These are phyloP conservation scores for Magnusiomyces suaveolens DNA, from an alignment of 1,139 yeast genomes.

Conservation along the genomic window DNA sequence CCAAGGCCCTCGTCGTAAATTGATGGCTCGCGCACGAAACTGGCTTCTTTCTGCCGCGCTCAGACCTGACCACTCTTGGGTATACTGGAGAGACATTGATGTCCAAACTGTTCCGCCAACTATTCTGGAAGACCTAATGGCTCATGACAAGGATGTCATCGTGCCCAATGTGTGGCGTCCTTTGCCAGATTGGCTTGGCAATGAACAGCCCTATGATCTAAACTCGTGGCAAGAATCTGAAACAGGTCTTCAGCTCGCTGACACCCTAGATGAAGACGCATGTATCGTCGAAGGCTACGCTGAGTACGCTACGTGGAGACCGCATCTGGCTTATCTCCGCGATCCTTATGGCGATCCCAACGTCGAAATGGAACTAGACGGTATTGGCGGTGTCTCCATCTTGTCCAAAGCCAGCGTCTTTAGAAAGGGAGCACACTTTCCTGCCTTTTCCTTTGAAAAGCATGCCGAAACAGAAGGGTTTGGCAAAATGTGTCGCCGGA, in stretches of 20 bases:
- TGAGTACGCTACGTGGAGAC: conserved; percentile 88
- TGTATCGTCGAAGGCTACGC: conserved; percentile 89
- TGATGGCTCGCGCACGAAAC: conserved; percentile 66
- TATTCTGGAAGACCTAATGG: conserved; percentile 56
- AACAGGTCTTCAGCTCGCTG: conserved; percentile 73
- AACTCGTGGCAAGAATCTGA: conserved; percentile 88
- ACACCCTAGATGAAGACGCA: conserved; percentile 70
- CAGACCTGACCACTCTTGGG: conserved; percentile 65
- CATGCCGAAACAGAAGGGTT: conserved; percentile 94
- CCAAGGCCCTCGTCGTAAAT: conserved; percentile 62
- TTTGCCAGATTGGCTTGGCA: conserved; percentile 90
- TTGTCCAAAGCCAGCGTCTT: conserved; percentile 72
- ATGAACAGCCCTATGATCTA: conserved; percentile 82
- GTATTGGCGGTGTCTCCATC: conserved; percentile 86
- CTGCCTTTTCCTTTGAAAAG: conserved; percentile 80
- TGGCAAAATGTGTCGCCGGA: conserved; percentile 71
- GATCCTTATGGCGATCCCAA: conserved; percentile 83
- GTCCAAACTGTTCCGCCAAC: conserved; percentile 56
- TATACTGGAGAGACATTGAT: conserved; percentile 72
- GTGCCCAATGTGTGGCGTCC: conserved; percentile 87
- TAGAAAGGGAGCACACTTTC: conserved; percentile 74
- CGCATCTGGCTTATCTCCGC: conserved; percentile 77
- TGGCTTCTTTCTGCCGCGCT: conserved; percentile 57
- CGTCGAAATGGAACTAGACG: conserved; percentile 80
- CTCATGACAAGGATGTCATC: conserved; percentile 54